Evolutionary conservation across 352 stramenopile species (phyloP), one percentile per base, ranked within the genome.

Genomic region (Pythium rhizo-oryzae): DNA sequence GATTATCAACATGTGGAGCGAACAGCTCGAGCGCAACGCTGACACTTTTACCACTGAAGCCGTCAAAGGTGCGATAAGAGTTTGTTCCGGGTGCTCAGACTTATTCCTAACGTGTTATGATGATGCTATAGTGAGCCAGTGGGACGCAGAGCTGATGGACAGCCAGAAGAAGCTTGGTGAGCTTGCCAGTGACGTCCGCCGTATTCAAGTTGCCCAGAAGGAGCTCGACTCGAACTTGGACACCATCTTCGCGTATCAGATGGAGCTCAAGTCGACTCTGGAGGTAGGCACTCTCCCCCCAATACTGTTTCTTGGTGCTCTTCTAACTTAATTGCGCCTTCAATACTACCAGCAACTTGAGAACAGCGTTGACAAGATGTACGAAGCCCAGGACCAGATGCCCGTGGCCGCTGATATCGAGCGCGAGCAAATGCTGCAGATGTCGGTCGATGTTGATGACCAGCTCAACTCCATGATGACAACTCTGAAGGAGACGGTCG

Each of bases 1-100:
- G 67, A 94, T 96, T 57, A 96, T 96, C 72, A 96, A 96, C 67
- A 86, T 92, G 75, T 96, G 88, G 88, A 94, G 88, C 49, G 88
- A 96, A 72, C 86, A 96, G 61, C 68, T 96, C 1, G 88, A 96
- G 62, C 81, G 82, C 18, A 93, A 96, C 39, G 88, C 84, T 3
- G 87, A 93, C 55, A 91, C 88, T 19, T 96, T 96, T 70, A 96
- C 88, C 2, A 96, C 81, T 8, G 88, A 96, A 79, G 88, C 88
- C 49, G 88, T 96, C 15, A 93, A 93, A 81, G 87, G 86, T 93
- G 66, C 46, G 70, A 35, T 8, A 28, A 1, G 2, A n/a, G 18
- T 39, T 46, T 18, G 5, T 44, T 58, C 4, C 15, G 28, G 2
- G 9, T 51, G 7, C 7, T 15, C 11, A 12, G 21, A 18, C 19